Conservation (phyloP, 208 protist genomes). For the Trypanosoma boissoni region DNA sequence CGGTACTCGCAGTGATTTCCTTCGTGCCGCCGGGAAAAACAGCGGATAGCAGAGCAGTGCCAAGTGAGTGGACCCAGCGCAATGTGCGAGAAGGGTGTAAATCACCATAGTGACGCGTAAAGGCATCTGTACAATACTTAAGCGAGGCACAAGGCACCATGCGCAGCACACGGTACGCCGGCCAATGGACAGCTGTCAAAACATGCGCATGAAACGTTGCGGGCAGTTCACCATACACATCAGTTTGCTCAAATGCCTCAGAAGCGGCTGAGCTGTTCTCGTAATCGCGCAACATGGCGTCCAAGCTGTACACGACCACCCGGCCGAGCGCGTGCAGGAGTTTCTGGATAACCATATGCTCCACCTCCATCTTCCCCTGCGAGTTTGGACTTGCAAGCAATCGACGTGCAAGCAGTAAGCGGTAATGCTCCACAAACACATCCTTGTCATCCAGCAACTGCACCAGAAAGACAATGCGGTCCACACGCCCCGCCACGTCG, state of each 20-base stretch:
- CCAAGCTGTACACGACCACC: constrained; percentile 36
- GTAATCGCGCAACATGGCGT: constrained; percentile 72
- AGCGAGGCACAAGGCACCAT: constrained; percentile 41
- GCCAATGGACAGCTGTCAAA: constrained; percentile 50
- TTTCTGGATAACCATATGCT: constrained; percentile 44
- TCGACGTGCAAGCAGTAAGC: constrained; percentile 42
- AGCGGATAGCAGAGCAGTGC: constrained; percentile 40
- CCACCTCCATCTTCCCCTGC: constrained; percentile 34
- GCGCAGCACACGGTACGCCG: constrained; percentile 17
- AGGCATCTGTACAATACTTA: constrained; percentile 30
- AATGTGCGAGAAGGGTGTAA: constrained; percentile 57
- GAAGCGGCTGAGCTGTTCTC: constrained; percentile 25
- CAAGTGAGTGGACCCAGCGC: constrained; percentile 64
- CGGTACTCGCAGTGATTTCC: constrained; percentile 51
- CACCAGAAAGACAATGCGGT: constrained; percentile 33
- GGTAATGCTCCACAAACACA: constrained; percentile 57
- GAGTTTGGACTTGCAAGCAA: constrained; percentile 26
- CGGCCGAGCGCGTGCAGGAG: constrained; percentile 45
- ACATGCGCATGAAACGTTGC: constrained; percentile 37
- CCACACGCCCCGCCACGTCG: constrained; percentile 9
- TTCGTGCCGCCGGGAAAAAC: constrained; percentile 51
- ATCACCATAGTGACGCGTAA: constrained; percentile 50
- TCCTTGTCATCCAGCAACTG: constrained; percentile 61
- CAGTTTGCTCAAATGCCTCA: constrained; percentile 30
- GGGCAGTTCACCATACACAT: constrained; percentile 15